phyloP scores from a whole-genome alignment of 2,329 filamentous ascomycete species.

The Mycosphaerella sp. region DNA sequence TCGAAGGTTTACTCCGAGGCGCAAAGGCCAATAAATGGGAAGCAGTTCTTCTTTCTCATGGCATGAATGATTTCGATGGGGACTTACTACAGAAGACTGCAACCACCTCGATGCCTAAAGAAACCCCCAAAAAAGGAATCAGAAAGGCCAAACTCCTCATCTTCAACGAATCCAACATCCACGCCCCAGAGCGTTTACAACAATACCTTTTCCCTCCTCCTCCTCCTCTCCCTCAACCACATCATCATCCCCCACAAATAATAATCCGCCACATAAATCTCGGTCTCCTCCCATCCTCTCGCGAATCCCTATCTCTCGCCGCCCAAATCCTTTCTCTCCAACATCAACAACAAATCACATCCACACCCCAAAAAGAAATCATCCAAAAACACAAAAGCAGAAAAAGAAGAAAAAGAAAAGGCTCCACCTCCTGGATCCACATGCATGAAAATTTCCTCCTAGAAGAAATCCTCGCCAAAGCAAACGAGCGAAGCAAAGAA shows the following conservation, averaged over 20 bases:
- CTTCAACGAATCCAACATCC: constrained; percentile 38
- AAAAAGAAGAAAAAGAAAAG: too few relatives aligned
- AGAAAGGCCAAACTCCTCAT: constrained; percentile 31
- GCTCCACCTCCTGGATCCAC: constrained; percentile 45
- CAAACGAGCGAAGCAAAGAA: constrained; percentile 36
- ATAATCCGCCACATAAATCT: constrained; percentile 53
- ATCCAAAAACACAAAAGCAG: too few relatives aligned
- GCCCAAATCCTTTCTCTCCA: constrained; percentile 42
- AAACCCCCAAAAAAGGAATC: not conserved
- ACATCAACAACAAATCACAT: constrained; percentile 24
- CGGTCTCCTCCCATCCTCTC: constrained; percentile 51
- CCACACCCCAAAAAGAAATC: too few relatives aligned
- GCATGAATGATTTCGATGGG: not conserved
- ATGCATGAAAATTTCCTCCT: constrained; percentile 55
- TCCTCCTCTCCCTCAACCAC: too few relatives aligned
- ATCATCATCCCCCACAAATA: not conserved
- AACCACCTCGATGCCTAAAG: too few relatives aligned
- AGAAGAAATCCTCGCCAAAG: constrained; percentile 41
- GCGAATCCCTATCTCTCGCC: constrained; percentile 45
- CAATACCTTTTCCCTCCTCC: too few relatives aligned
- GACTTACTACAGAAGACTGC: too few relatives aligned
- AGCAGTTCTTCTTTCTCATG: not conserved
- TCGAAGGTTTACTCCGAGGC: constrained; percentile 41
- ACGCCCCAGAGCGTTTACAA: too few relatives aligned
- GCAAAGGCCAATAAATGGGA: constrained; percentile 38